Evolutionary conservation across 148 eudicot species (phyloP).

Genomic region (Amaranthus hypochondriacus): DNA sequence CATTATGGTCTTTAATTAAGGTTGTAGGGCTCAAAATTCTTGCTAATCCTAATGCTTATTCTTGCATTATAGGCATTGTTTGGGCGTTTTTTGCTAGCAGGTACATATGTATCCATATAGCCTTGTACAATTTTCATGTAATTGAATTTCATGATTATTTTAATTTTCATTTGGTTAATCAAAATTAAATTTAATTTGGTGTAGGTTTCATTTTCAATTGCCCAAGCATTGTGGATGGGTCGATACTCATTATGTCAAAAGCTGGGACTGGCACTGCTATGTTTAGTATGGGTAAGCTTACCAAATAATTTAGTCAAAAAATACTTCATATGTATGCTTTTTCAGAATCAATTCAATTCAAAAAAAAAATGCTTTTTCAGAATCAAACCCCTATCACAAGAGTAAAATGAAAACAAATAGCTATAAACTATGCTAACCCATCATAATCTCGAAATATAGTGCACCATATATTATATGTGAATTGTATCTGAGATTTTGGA

Average conservation of each 20-base stretch:
- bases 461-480: too few species aligned
- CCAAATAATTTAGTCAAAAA: neutral
- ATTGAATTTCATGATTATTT: neutral
- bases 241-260: slow-evolving; percentile 55
- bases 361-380: too few species aligned
- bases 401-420: too few species aligned
- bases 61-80: slow-evolving; percentile 61
- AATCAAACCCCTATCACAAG: too few species aligned
- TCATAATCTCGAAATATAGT: too few species aligned
- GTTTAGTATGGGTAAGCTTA: slow-evolving; percentile 75
- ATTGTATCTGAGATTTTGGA: too few species aligned
- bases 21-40: slow-evolving; percentile 49
- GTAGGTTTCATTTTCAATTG: slow-evolving; percentile 62
- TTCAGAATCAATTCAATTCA: too few species aligned
- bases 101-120: slow-evolving; percentile 18
- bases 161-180: neutral
- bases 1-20: slow-evolving; percentile 50
- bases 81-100: slow-evolving; percentile 73
- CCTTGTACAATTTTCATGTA: neutral
- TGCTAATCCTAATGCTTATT: slow-evolving; percentile 63
- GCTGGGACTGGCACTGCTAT: slow-evolving; percentile 80
- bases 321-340: neutral
- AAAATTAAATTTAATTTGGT: neutral
- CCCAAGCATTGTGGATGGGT: slow-evolving; percentile 71
- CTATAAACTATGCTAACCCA: too few species aligned